Percentiles rank a stretch among this genome's conserved stretches.
Evolutionary conservation across 2,329 filamentous ascomycete genomes (phyloP).

Genomic region (Neofusicoccum parvum): DNA sequence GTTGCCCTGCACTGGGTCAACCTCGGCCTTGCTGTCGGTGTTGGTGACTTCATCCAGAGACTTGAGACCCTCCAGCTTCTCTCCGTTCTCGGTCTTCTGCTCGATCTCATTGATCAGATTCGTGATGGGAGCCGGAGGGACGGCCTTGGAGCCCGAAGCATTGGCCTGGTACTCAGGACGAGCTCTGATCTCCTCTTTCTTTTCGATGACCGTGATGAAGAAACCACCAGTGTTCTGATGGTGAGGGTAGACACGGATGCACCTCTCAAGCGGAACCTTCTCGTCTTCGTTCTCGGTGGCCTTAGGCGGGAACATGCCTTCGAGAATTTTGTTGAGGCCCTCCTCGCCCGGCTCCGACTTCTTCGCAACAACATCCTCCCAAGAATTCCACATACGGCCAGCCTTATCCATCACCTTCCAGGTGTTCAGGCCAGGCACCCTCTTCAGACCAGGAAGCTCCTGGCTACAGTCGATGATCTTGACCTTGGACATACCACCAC

Average conservation of each 20-base stretch:
- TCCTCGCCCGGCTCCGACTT: slow-evolving; percentile 51
- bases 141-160: slow-evolving; percentile 2
- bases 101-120: slow-evolving; percentile 45
- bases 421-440: slow-evolving; percentile 72
- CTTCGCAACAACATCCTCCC: slow-evolving; percentile 76
- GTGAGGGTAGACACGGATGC: slow-evolving; percentile 93
- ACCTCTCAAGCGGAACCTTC: slow-evolving; percentile 78
- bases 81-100: slow-evolving; percentile 28
- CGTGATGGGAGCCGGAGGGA: slow-evolving; percentile 20
- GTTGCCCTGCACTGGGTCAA: slow-evolving; percentile 23
- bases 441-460: slow-evolving; percentile 74
- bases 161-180: slow-evolving; percentile 21
- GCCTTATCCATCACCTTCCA: slow-evolving; percentile 94
- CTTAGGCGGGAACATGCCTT: slow-evolving; percentile 80
- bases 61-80: slow-evolving; percentile 34
- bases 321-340: slow-evolving; percentile 68
- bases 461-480: slow-evolving; percentile 82
- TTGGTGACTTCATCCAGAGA: slow-evolving; percentile 28
- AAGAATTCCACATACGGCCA: slow-evolving; percentile 76
- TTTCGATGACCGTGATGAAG: slow-evolving; percentile 95
- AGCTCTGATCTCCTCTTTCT: slow-evolving; percentile 73
- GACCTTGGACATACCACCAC: slow-evolving; percentile 80
- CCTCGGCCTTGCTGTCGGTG: background rate
- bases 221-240: slow-evolving; percentile 96
- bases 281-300: slow-evolving; percentile 54